phyloP scores from a whole-genome alignment of 768 basidiomycete species.

The Calocera cornea region DNA sequence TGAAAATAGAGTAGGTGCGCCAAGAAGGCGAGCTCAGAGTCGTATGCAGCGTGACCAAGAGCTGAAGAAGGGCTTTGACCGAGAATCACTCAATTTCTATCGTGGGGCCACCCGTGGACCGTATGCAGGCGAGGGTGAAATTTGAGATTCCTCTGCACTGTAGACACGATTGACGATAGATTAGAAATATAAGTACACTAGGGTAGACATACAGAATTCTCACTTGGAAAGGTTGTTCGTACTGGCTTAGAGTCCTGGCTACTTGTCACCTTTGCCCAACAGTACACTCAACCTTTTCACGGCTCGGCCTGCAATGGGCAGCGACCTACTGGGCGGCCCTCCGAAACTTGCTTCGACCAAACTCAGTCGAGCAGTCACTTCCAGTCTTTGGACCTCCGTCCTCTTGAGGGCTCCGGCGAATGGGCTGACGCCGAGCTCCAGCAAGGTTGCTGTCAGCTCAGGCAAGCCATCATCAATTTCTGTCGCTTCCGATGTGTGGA shows the following conservation, averaged over 20 bases:
- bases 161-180: too few relatives aligned
- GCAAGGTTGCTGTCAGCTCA: background rate
- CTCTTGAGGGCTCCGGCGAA: background rate
- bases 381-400: background rate
- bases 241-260: too few relatives aligned
- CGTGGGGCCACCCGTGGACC: background rate
- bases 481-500: background rate
- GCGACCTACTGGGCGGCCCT: background rate
- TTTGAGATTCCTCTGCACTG: background rate
- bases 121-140: background rate
- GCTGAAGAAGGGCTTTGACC: conserved; percentile 3
- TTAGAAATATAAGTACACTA: too few relatives aligned
- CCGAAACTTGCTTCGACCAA: background rate
- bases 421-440: conserved; percentile 1
- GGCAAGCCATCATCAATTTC: background rate
- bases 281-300: background rate
- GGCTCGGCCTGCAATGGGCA: background rate
- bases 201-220: too few relatives aligned
- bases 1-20: too few relatives aligned
- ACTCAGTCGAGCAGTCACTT: background rate
- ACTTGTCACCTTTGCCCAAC: background rate
- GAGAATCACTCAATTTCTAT: background rate
- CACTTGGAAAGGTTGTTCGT: too few relatives aligned
- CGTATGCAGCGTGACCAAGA: conserved; percentile 27
- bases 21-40: too few relatives aligned